Conservation (phyloP, 768 basidiomycete species). For the Rhodosporidiobolus odoratus region DNA sequence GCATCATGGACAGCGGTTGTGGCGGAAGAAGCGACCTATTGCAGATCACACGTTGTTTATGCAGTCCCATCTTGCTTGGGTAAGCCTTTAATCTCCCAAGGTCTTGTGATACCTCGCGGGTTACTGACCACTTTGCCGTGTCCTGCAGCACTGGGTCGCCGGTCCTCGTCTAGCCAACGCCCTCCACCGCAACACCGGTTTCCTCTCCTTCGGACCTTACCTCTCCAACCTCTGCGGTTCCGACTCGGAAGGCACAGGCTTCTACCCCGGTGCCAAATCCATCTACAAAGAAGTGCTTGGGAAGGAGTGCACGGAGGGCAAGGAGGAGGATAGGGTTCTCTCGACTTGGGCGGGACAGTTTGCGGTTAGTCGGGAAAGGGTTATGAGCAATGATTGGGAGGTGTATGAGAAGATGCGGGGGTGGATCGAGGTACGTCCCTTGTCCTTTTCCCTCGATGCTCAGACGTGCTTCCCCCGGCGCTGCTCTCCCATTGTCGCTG, state of each 20-base stretch:
- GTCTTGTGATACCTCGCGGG: not conserved
- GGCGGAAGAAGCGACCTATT: not conserved
- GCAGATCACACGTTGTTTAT: not conserved
- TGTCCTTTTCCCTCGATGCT: not conserved
- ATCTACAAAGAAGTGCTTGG: constrained; percentile 40
- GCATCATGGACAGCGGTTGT: not conserved
- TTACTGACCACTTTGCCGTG: too few species aligned
- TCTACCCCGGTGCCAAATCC: constrained; percentile 30
- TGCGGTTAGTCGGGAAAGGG: constrained; percentile 39
- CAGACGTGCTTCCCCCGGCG: not conserved
- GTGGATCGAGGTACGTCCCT: not conserved
- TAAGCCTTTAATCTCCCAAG: not conserved
- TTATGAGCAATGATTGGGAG: constrained; percentile 27
- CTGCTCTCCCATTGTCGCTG: not conserved
- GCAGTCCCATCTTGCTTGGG: not conserved
- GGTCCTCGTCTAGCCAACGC: not conserved
- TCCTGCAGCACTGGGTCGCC: not conserved
- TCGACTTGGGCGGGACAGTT: constrained; percentile 45
- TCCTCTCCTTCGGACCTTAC: constrained; percentile 1
- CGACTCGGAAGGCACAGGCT: not conserved
- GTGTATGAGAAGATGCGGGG: constrained; percentile 17
- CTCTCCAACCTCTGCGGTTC: not conserved
- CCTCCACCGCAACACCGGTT: not conserved
- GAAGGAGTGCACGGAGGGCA: not conserved
- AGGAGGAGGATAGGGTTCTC: constrained; percentile 2